Percentiles rank a stretch among this genome's conserved stretches.
phyloP scores from a whole-genome alignment of 2,329 filamentous ascomycete species.

The Cucurbitaria berberidis region DNA sequence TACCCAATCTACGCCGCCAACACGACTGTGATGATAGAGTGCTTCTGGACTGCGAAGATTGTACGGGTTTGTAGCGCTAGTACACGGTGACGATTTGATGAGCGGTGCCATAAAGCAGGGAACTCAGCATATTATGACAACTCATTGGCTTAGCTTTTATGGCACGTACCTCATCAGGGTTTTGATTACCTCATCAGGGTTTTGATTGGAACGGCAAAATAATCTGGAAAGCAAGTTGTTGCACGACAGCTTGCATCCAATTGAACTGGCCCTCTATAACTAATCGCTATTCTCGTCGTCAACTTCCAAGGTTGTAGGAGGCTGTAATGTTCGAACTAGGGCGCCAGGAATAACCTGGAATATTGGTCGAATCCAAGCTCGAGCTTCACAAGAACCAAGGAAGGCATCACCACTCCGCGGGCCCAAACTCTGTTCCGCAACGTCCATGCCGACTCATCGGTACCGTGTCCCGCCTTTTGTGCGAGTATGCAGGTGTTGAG shows the following conservation, averaged over 20 bases:
- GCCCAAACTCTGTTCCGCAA: not conserved
- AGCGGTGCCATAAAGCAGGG: no score
- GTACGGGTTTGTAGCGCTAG: no score
- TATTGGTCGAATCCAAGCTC: not conserved
- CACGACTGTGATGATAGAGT: not conserved
- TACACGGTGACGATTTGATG: no score
- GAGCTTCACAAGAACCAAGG: not conserved
- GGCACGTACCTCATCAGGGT: not conserved
- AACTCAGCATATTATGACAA: not conserved
- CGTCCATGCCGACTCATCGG: not conserved
- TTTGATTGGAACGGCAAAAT: no score
- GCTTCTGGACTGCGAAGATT: not conserved
- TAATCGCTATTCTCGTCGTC: not conserved
- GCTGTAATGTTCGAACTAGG: not conserved
- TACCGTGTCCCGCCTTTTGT: no score
- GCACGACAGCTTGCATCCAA: not conserved
- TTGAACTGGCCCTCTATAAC: not conserved
- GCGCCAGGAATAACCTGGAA: not conserved
- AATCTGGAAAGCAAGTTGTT: no score
- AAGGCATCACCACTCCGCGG: not conserved
- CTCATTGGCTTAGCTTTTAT: not conserved
- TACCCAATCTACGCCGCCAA: no score
- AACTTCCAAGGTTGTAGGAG: not conserved
- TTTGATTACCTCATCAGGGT: no score
- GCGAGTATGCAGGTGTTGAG: no score